Evolutionary conservation across 2,329 filamentous ascomycete genomes (phyloP), one percentile per base, ranked within the genome.

Genomic region (Verticillium isaacii): DNA sequence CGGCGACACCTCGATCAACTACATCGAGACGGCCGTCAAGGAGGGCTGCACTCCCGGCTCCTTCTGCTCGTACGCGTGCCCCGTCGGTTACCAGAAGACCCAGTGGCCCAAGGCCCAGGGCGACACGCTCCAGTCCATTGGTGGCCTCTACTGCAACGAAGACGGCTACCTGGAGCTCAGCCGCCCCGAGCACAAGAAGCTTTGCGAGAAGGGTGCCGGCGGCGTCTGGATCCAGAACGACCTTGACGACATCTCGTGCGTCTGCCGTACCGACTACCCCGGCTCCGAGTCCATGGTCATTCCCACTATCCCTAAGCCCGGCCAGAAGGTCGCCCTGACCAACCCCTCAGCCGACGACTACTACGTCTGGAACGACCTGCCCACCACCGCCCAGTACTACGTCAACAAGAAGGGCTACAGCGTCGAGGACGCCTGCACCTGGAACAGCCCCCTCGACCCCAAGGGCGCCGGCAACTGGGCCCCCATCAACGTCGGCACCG

Each of bases 241-340:
- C 61, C 82, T 97, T 37, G 71, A 76, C 58, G 72, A 85, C 41
- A 78, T 84, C 54, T 89, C 91, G 32, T 84, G 89, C 55, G 85
- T 96, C 68, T 99, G 95, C 86, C 92, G 92, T 75, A 98, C 95
- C 67, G 93, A 97, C 75, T 99, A 99, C 78, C 95, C 95, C 65
- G 94, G 93, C 72, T 93, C 88, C 63, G 95, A 99, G 80, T 83
- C 83, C 69, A 94, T 97, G 87, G 91, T 90, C 60, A 84, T 98
- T 63, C 91, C 94, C 56, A 79, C 93, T 56, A 77, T 86, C 62
- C 82, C 89, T 54, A 67, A 75, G 5, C 77, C 90, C 59, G 90
- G 90, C 63, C 70, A 77, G 57, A 83, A 78, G 32, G 78, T 86
- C 64, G 77, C 81, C 39, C 78, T 99, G 66, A 92, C 91, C 72